Evolutionary conservation across 176 grass and related monocot genomes (phyloP).

Genomic region (Dendrocalamus sinicus): DNA sequence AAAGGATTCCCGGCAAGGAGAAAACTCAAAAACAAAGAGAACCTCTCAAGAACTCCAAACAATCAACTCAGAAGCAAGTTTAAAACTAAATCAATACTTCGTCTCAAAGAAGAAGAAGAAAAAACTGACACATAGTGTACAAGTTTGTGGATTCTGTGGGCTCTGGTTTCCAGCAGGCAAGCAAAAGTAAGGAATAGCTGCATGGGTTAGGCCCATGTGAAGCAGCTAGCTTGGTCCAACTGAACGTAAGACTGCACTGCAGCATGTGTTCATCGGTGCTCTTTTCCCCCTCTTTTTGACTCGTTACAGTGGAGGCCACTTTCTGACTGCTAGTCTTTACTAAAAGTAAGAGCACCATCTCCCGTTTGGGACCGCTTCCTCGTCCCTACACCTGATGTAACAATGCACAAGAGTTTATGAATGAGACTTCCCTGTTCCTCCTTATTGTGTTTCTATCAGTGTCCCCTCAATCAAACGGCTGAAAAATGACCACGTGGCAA

Average conservation of each 20-base stretch:
- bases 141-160: background rate
- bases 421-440: background rate
- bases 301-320: conserved; percentile 39
- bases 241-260: too few species aligned
- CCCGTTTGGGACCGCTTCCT: conserved; percentile 23
- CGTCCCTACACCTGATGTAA: background rate
- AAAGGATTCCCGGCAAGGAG: too few species aligned
- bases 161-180: background rate
- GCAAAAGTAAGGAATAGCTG: background rate
- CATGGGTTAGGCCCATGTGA: background rate
- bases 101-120: too few species aligned
- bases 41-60: too few species aligned
- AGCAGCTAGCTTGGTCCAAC: background rate
- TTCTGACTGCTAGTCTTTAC: conserved; percentile 48
- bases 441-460: too few species aligned
- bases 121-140: background rate
- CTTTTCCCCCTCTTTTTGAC: conserved; percentile 40
- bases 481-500: too few species aligned
- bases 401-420: background rate
- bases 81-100: background rate
- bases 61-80: too few species aligned
- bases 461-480: too few species aligned
- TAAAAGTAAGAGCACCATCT: conserved; percentile 47
- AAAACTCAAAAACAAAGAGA: too few species aligned
- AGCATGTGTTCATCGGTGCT: background rate